Conservation (phyloP, 106 monocot genomes). For the Acanthochlamys bracteata region DNA sequence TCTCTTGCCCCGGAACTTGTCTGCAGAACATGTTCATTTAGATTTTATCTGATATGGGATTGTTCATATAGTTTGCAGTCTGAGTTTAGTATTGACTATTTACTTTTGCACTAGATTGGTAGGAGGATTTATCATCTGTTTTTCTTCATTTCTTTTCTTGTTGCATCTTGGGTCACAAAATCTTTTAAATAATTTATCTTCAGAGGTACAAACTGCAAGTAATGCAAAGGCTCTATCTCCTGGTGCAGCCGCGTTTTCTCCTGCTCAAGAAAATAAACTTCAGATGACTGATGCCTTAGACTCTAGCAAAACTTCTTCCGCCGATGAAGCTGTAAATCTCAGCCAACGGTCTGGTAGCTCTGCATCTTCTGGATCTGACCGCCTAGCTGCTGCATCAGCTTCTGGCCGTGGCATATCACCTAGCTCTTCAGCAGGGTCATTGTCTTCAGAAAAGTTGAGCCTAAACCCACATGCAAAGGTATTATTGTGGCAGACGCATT, state of each 20-base stretch:
- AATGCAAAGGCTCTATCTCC: slow-evolving; percentile 20
- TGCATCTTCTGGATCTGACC: slow-evolving; percentile 38
- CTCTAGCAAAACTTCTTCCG: slow-evolving; percentile 11
- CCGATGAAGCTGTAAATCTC: slow-evolving; percentile 22
- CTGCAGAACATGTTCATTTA: no score
- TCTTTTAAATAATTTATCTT: neutral
- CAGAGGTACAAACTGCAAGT: slow-evolving; percentile 14
- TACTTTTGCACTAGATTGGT: no score
- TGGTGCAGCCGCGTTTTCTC: slow-evolving; percentile 19
- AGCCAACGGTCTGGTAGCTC: slow-evolving; percentile 33
- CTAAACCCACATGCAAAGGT: slow-evolving; percentile 92
- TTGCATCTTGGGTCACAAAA: no score
- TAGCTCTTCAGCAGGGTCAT: slow-evolving; percentile 69
- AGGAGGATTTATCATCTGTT: no score
- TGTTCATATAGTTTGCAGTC: no score
- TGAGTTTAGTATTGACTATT: no score
- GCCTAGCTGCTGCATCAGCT: slow-evolving; percentile 26
- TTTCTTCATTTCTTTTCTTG: no score
- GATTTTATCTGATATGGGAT: no score
- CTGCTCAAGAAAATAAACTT: slow-evolving; percentile 24
- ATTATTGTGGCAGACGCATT: neutral
- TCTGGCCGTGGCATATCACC: slow-evolving; percentile 54
- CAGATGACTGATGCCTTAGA: slow-evolving; percentile 19
- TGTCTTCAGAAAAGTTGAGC: slow-evolving; percentile 76
- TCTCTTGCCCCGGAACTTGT: no score